Base-by-base conservation (phyloP, 192 early-diverging fungal genomes). In the Geosiphon pyriformis region DNA sequence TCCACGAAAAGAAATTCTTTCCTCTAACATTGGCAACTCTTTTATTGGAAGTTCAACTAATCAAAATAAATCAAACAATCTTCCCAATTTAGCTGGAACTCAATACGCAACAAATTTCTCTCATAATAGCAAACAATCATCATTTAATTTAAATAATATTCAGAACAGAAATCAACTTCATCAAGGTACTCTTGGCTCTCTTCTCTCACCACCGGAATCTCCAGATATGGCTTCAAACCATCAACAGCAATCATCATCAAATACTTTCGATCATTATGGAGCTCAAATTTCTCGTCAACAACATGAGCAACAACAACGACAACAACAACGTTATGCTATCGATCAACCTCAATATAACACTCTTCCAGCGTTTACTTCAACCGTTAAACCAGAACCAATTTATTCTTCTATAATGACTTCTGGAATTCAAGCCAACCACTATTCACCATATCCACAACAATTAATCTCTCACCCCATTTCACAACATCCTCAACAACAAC, bases 401-500 rank as follows among this genome's bases (percentile, higher is more conserved):
- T 55, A 55, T 29, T 1, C 53, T 20, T 22, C 20, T 22, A 55
- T 23, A 12, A 23, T 12, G 12, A 55, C 20, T 11, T 6, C 52
- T 8, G 20, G 4, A 7, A 55, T 12, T 22, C 53, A 12, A 23
- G 20, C 11, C 18, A 11, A 12, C 18, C 12, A 12, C 11, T 29
- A 55, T 26, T 10, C 37, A 6, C 37, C 6, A 42, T 42, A 6
- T 6, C 37, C 37, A 10, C 37, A 6, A 42, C 6, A 10, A 10
- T 6, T 42, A 20, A 20, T 29, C 12, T 23, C 53, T 4, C 53
- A 20, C 20, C 53, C 53, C 12, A 55, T 55, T 55, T 11, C 53
- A 1, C 53, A 55, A 12, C 53, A 55, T n/a, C 52, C 52, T 20
- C 11, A 11, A 55, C 27, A 27, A 55, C 53, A 55, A 55, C 53